Percentiles rank a stretch among this genome's conserved stretches.
Evolutionary conservation across 805 yeast genomes (phyloP).

Genomic region (Brettanomyces bruxellensis): DNA sequence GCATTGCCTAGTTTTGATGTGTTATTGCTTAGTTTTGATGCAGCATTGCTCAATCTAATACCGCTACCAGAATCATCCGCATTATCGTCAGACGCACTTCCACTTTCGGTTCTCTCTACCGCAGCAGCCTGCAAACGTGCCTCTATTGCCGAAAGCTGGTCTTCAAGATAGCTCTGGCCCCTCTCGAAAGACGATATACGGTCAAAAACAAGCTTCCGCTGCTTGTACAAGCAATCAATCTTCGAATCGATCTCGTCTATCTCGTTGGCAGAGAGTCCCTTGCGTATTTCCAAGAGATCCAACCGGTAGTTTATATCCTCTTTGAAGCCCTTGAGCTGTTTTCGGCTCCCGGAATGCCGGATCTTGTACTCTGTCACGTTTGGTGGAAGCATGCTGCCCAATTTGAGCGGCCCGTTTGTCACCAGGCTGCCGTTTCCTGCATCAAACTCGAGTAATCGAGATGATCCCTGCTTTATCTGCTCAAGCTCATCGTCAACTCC

Average conservation of each 20-base stretch:
- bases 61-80: too few species aligned
- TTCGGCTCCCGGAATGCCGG: slow-evolving; percentile 32
- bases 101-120: slow-evolving; percentile 13
- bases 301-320: slow-evolving; percentile 35
- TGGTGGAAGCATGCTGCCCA: background rate
- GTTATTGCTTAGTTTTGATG: too few species aligned
- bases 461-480: slow-evolving; percentile 16
- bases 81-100: too few species aligned
- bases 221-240: slow-evolving; percentile 39
- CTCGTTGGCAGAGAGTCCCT: slow-evolving; percentile 56
- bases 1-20: too few species aligned
- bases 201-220: slow-evolving; percentile 47
- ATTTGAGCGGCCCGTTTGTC: background rate
- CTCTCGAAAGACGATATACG: slow-evolving; percentile 53
- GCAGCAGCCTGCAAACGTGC: slow-evolving; percentile 34
- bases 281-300: slow-evolving; percentile 51
- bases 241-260: slow-evolving; percentile 54
- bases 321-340: slow-evolving; percentile 28
- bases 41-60: too few species aligned
- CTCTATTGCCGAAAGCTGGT: slow-evolving; percentile 33
- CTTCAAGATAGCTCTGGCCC: slow-evolving; percentile 48
- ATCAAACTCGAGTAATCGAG: slow-evolving; percentile 1
- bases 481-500: slow-evolving; percentile 37
- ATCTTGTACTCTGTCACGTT: slow-evolving; percentile 30
- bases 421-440: background rate